Conservation (phyloP, 768 basidiomycete species). For the Suillus variegatus region DNA sequence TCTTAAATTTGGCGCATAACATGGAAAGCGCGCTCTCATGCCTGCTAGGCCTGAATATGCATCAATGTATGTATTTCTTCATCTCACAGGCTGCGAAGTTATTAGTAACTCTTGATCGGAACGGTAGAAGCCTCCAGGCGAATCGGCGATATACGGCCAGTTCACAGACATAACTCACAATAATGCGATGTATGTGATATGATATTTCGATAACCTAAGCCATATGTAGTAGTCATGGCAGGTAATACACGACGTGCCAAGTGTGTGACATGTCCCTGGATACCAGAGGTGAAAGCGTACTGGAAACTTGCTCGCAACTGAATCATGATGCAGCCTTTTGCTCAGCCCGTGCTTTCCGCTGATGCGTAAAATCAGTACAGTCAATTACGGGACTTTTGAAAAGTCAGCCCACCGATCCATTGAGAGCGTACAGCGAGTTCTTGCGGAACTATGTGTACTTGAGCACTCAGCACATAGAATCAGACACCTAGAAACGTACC, state of each 20-base stretch:
- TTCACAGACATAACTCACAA: conserved; percentile 21
- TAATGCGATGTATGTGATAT: conserved; percentile 13
- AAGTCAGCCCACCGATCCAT: conserved; percentile 64
- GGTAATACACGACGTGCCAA: conserved; percentile 1
- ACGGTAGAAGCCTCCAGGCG: conserved; percentile 32
- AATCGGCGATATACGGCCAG: conserved; percentile 24
- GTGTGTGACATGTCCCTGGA: neutral
- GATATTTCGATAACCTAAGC: conserved; percentile 17
- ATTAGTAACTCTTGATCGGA: conserved; percentile 58
- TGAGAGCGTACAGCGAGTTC: conserved; percentile 71
- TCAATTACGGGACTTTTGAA: neutral
- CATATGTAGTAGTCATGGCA: conserved; percentile 20
- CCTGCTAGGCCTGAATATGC: conserved; percentile 55
- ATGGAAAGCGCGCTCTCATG: conserved; percentile 50
- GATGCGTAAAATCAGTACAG: conserved; percentile 13
- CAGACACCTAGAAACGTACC: conserved; percentile 41
- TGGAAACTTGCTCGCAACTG: neutral
- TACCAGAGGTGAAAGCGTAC: neutral
- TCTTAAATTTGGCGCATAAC: conserved; percentile 49
- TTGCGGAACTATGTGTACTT: conserved; percentile 68
- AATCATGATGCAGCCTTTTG: conserved; percentile 47
- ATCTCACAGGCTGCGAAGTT: conserved; percentile 61
- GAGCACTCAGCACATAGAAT: neutral
- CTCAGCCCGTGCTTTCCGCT: conserved; percentile 71
- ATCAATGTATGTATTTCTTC: conserved; percentile 49